Base-by-base conservation (phyloP, 257 asterid genomes). In the Voacanga thouarsii region DNA sequence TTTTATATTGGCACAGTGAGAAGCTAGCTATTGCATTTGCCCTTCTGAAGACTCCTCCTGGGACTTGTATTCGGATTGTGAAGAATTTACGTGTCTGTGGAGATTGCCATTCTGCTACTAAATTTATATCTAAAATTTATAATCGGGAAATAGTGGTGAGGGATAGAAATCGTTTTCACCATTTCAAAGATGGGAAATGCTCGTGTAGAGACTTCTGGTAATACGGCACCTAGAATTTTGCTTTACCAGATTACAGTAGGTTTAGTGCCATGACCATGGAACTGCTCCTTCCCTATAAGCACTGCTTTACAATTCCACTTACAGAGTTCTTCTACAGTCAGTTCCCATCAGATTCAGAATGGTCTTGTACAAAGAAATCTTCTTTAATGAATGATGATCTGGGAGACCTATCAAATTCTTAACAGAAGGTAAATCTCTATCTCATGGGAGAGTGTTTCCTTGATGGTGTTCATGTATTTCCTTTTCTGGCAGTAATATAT, bases 1-100 rank as follows among this genome's bases (percentile, higher is more conserved):
- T 85, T 77, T 53, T 89, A 19, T 84, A 87, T 69, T 84, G 74
- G 85, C 92, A 89, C 14, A 87, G 89, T 21, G 90, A 87, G 51
- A 90, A 89, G 82, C 80, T 89, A 73, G 93, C 96, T 37, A 85
- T 90, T 44, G 93, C 93, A 14, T 90, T 87, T 76, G 92, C 86
- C n/a, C 88, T 90, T 67, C 74, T 88, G 77, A 87, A 81, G 80
- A 88, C 92, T 5, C 82, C 84, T 19, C 83, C 82, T 0, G 82
- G 87, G 56, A 85, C 91, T 51, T 79, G 72, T 41, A 85, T 88
- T 28, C 71, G 92, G 7, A 81, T 90, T 2, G 88, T 83, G 71
- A 88, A 88, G 65, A 90, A 88, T 59, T 84, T 90, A 45, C 83
- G 91, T 9, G 89, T 90, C 45, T 88, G 91, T 79, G 87, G 68